Percentiles rank a stretch among this genome's conserved stretches.
Conservation (phyloP, 1,284 basidiomycete genomes). For the Inonotus hispidus region DNA sequence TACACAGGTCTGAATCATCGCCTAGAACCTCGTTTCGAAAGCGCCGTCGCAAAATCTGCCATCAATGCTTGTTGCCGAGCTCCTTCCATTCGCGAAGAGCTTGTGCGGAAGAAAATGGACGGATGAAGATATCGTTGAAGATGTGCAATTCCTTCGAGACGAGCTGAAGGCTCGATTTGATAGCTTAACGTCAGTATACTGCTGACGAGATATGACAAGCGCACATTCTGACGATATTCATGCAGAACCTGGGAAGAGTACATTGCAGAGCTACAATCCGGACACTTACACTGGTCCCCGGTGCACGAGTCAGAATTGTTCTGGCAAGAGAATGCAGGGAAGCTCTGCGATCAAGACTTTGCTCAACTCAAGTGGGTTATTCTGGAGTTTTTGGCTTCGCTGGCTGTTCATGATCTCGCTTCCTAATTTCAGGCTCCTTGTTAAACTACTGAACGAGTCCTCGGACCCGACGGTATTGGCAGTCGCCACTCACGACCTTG, state of each 20-base stretch:
- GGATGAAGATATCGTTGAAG: conserved; percentile 92
- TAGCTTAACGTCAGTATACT: conserved; percentile 72
- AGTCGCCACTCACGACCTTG: conserved; percentile 89
- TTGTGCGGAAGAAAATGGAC: conserved; percentile 86
- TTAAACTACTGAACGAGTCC: conserved; percentile 69
- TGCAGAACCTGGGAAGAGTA: conserved; percentile 94
- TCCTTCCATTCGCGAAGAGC: conserved; percentile 84
- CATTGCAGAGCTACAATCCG: conserved; percentile 83
- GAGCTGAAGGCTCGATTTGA: conserved; percentile 81
- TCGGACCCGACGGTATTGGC: conserved; percentile 74
- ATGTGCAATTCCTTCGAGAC: conserved; percentile 80
- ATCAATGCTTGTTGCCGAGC: conserved; percentile 86
- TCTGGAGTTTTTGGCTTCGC: not conserved
- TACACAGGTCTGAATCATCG: not conserved
- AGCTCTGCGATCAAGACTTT: conserved; percentile 77
- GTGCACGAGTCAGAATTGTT: conserved; percentile 96
- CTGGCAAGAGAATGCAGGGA: conserved; percentile 92
- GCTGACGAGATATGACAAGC: not conserved
- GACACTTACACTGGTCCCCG: conserved; percentile 91
- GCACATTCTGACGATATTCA: conserved; percentile 1
- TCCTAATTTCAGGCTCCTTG: conserved; percentile 49
- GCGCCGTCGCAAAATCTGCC: conserved; percentile 82
- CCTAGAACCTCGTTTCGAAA: conserved; percentile 80
- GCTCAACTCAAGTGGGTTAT: conserved; percentile 70
- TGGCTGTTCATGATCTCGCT: not conserved